Evolutionary conservation across 768 basidiomycete species (phyloP).

Genomic region (Termitomyces sp.): DNA sequence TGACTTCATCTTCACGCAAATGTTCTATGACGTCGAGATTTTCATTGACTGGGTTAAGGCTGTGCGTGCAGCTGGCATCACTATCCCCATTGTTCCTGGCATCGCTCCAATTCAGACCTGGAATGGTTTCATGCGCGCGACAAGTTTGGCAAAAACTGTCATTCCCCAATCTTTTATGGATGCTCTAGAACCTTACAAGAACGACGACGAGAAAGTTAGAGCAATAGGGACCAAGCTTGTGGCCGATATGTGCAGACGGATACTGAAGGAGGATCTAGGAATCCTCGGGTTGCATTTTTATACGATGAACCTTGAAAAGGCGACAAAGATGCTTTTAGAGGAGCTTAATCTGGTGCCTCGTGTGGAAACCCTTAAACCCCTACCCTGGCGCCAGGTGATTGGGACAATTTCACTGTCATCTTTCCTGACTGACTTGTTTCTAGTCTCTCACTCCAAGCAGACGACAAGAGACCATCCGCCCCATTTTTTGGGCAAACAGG

Average conservation of each 20-base stretch:
- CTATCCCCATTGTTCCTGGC: conserved; percentile 88
- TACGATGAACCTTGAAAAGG: conserved; percentile 96
- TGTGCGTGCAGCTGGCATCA: conserved; percentile 82
- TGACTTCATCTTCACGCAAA: conserved; percentile 95
- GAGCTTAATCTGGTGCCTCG: conserved; percentile 87
- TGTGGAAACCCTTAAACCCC: conserved; percentile 87
- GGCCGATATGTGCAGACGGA: conserved; percentile 88
- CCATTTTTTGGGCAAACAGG: conserved; percentile 99
- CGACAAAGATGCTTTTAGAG: conserved; percentile 91
- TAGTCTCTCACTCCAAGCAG: conserved; percentile 91
- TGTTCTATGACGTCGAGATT: conserved; percentile 93
- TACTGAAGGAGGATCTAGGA: conserved; percentile 75
- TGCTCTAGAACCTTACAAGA: conserved; percentile 81
- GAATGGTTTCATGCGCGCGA: conserved; percentile 89
- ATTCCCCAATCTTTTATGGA: conserved; percentile 79
- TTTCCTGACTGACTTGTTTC: conserved; percentile 14
- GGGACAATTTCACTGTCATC: not conserved
- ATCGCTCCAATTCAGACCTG: conserved; percentile 95
- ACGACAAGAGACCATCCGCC: conserved; percentile 88
- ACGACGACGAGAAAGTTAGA: conserved; percentile 89
- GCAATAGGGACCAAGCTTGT: conserved; percentile 93
- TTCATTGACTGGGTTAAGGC: conserved; percentile 90
- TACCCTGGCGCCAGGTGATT: conserved; percentile 93
- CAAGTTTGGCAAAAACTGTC: conserved; percentile 69
- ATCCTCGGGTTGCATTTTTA: conserved; percentile 94